Conservation (phyloP, 805 yeast species). For the Candida jianshihensis region DNA sequence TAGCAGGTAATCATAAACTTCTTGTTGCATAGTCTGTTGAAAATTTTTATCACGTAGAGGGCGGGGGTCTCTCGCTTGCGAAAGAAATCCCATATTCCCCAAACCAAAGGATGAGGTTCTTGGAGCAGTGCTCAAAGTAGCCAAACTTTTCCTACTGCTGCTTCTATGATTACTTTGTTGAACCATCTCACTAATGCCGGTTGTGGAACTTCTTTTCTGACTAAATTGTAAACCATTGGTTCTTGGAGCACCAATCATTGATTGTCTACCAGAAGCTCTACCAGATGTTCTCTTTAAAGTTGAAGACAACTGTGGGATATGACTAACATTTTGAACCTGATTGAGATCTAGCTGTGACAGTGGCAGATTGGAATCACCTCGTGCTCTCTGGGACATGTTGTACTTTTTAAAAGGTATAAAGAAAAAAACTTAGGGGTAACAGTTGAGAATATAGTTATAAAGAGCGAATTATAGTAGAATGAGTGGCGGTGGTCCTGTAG, state of each 20-base stretch:
- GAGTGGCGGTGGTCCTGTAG: too few relatives aligned
- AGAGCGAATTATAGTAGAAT: not conserved
- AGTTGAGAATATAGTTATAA: not conserved
- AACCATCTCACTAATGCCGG: constrained; percentile 21
- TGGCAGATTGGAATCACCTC: constrained; percentile 13
- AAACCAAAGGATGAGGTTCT: constrained; percentile 21
- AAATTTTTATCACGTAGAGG: constrained; percentile 70
- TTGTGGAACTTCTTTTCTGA: constrained; percentile 17
- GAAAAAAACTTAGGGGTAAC: too few relatives aligned
- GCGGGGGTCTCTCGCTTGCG: constrained; percentile 51
- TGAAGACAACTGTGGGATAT: constrained; percentile 22
- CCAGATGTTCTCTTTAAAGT: constrained; percentile 17
- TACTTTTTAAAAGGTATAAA: too few relatives aligned
- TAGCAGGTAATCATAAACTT: constrained; percentile 57
- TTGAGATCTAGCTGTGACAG: constrained; percentile 20
- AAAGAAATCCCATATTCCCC: constrained; percentile 10
- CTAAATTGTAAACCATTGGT: constrained; percentile 9
- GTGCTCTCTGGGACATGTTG: constrained; percentile 21
- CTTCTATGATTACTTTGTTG: constrained; percentile 21
- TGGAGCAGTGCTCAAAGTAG: constrained; percentile 5
- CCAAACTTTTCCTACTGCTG: constrained; percentile 17
- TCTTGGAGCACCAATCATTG: constrained; percentile 25
- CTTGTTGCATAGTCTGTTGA: constrained; percentile 59
- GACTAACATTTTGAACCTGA: constrained; percentile 18
- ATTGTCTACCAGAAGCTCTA: constrained; percentile 21